A percentile compares a stretch with the other conserved stretches of the same genome.
phyloP scores from a whole-genome alignment of 2,329 filamentous ascomycete species.

The Venturiaceae sp. region DNA sequence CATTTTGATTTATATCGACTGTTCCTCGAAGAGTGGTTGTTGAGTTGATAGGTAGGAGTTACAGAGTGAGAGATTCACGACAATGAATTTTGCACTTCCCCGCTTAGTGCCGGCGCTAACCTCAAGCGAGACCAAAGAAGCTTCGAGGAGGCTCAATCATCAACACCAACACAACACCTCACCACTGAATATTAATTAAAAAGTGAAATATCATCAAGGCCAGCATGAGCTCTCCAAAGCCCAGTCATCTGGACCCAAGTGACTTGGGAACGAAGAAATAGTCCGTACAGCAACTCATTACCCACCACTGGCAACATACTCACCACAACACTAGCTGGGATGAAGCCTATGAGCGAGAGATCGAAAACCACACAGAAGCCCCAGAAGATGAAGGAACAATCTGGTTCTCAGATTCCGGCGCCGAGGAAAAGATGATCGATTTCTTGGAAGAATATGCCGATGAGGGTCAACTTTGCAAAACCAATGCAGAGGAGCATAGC shows the following conservation, averaged over 20 bases:
- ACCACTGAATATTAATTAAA: neutral
- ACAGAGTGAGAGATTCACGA: too few species aligned
- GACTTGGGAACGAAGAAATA: conserved; percentile 11
- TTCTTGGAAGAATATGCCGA: conserved; percentile 48
- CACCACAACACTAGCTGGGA: conserved; percentile 33
- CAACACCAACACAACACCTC: neutral
- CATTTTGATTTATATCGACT: conserved; percentile 5
- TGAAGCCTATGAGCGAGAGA: conserved; percentile 59
- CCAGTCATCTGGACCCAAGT: conserved; percentile 8
- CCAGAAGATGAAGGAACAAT: conserved; percentile 75
- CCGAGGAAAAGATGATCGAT: conserved; percentile 67
- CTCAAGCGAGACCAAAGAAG: too few species aligned
- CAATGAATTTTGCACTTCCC: too few species aligned
- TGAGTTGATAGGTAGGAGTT: neutral
- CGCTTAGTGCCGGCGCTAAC: too few species aligned
- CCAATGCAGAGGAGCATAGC: conserved; percentile 7
- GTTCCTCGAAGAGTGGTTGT: conserved; percentile 9
- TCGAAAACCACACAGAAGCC: conserved; percentile 61
- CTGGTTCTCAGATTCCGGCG: conserved; percentile 93
- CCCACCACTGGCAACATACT: neutral
- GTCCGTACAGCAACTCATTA: conserved; percentile 3
- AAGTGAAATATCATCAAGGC: neutral
- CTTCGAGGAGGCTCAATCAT: too few species aligned
- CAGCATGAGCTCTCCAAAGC: neutral
- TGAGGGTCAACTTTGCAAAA: conserved; percentile 33